These are phyloP conservation scores for Stemphylium vesicarium DNA, from an alignment of 2,329 filamentous ascomycete genomes.

Conservation along the genomic window DNA sequence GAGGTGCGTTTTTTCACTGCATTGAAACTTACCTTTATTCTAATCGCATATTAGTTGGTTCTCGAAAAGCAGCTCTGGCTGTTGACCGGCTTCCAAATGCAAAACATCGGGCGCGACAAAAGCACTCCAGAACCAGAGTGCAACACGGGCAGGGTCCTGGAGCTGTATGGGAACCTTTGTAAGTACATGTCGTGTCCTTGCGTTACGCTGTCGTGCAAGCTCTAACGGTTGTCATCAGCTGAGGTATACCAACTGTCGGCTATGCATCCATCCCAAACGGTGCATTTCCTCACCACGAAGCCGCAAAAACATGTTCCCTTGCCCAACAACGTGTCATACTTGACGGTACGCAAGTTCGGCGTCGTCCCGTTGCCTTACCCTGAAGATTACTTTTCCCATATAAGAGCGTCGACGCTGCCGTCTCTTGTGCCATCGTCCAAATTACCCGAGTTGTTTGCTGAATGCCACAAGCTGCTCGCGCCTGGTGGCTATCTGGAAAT, in stretches of 20 bases:
- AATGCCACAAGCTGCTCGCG: slow-evolving; percentile 63
- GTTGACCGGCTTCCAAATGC: slow-evolving; percentile 60
- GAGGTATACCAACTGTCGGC: slow-evolving; percentile 56
- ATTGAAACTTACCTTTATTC: neutral
- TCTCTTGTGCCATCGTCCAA: slow-evolving; percentile 63
- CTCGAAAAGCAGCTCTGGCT: slow-evolving; percentile 68
- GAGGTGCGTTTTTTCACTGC: slow-evolving; percentile 38
- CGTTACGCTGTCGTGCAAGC: slow-evolving; percentile 26
- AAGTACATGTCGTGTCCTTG: slow-evolving; percentile 29
- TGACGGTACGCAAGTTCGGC: slow-evolving; percentile 43
- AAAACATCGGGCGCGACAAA: slow-evolving; percentile 37
- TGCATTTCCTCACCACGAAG: slow-evolving; percentile 47
- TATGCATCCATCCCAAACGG: slow-evolving; percentile 47
- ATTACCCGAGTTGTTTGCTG: slow-evolving; percentile 62
- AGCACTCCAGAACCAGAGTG: slow-evolving; percentile 32
- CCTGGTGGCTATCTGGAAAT: slow-evolving; percentile 64
- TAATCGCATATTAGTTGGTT: slow-evolving; percentile 41
- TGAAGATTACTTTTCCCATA: slow-evolving; percentile 43
- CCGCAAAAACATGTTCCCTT: slow-evolving; percentile 43
- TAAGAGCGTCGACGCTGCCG: slow-evolving; percentile 59
- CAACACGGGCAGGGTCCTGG: slow-evolving; percentile 45
- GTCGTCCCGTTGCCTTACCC: slow-evolving; percentile 60
- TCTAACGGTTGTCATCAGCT: slow-evolving; percentile 42
- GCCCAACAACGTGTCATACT: slow-evolving; percentile 38
- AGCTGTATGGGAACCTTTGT: slow-evolving; percentile 51